These are phyloP conservation scores for Diutina pseudorugosa DNA, from an alignment of 1,139 yeast genomes.

Conservation along the genomic window DNA sequence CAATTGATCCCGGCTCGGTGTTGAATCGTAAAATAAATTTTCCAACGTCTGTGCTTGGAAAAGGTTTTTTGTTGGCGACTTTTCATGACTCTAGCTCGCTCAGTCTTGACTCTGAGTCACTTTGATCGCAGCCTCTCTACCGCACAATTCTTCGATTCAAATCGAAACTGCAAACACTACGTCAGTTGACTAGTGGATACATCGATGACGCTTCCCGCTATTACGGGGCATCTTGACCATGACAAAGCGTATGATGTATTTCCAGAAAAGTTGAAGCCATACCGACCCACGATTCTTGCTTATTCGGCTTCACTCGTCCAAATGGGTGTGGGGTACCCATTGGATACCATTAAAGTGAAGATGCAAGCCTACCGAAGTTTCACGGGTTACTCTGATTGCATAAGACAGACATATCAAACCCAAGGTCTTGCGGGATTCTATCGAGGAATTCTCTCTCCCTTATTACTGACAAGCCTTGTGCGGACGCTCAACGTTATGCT, in stretches of 20 bases:
- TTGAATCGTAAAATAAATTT: too few relatives aligned
- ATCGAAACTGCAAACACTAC: neutral
- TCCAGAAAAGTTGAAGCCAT: conserved; percentile 42
- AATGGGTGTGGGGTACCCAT: conserved; percentile 68
- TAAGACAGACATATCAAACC: conserved; percentile 36
- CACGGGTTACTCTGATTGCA: conserved; percentile 46
- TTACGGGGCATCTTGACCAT: conserved; percentile 28
- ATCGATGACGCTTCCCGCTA: conserved; percentile 21
- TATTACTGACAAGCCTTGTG: conserved; percentile 52
- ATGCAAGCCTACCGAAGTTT: conserved; percentile 67
- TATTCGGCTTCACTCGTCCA: conserved; percentile 55
- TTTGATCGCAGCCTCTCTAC: neutral
- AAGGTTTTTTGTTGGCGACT: neutral
- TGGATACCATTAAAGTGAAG: conserved; percentile 75
- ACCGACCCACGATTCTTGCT: conserved; percentile 46
- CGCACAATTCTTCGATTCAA: neutral
- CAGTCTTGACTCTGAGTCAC: neutral
- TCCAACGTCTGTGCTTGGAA: neutral
- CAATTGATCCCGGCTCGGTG: too few relatives aligned
- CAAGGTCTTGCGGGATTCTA: conserved; percentile 69
- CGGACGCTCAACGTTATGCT: conserved; percentile 57
- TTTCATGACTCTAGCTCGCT: neutral
- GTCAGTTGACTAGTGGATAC: neutral
- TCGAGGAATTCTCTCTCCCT: conserved; percentile 66
- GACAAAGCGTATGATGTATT: conserved; percentile 30